Evolutionary conservation across 495 filamentous ascomycete genomes (phyloP).

Genomic region (Astrocystis sublimbata): DNA sequence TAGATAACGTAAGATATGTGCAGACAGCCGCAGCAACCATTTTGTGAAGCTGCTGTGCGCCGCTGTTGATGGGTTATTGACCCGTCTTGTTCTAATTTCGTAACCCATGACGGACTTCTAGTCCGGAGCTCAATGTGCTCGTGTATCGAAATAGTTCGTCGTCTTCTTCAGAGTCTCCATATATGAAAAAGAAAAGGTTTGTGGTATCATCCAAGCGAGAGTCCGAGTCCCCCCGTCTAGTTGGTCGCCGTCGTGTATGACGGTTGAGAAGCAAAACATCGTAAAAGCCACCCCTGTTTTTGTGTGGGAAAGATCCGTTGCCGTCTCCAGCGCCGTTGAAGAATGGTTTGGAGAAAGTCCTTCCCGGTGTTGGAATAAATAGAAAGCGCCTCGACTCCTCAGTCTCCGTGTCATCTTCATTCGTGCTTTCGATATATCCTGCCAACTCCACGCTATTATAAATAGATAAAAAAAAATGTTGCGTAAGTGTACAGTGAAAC

Average conservation of each 20-base stretch:
- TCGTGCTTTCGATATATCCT: constrained; percentile 28
- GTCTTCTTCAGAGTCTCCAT: constrained; percentile 10
- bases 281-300: constrained; percentile 24
- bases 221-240: constrained; percentile 26
- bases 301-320: constrained; percentile 8
- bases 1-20: constrained; percentile 16
- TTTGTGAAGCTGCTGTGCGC: not conserved
- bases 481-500: constrained; percentile 26
- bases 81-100: constrained; percentile 22
- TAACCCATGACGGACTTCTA: constrained; percentile 9
- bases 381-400: constrained; percentile 21
- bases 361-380: constrained; percentile 10
- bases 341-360: constrained; percentile 27
- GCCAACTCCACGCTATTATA: constrained; percentile 37
- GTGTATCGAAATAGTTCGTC: constrained; percentile 23
- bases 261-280: constrained; percentile 29
- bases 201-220: constrained; percentile 42
- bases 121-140: constrained; percentile 25
- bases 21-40: not conserved
- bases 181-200: constrained; percentile 20
- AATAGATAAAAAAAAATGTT: constrained; percentile 28
- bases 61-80: constrained; percentile 18
- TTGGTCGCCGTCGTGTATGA: constrained; percentile 24
- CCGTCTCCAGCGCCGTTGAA: constrained; percentile 20
- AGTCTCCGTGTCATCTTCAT: constrained; percentile 22